phyloP scores from a whole-genome alignment of 2,329 filamentous ascomycete genomes.

The Colletotrichum horii region DNA sequence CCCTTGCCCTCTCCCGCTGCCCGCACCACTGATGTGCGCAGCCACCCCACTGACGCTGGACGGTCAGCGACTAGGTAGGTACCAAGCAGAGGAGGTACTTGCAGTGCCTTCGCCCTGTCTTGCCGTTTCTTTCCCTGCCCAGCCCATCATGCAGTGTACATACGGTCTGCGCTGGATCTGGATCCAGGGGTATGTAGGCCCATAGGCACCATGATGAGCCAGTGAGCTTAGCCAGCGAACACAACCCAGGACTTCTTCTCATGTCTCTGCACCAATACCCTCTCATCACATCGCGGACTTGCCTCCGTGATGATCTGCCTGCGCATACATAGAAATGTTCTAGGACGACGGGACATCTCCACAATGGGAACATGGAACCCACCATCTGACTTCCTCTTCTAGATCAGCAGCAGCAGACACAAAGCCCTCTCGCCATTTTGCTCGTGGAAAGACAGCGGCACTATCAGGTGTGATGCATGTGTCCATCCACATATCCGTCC shows the following conservation, averaged over 20 bases:
- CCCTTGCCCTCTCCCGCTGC: conserved; percentile 1
- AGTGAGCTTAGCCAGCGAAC: not conserved
- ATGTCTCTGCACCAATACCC: not conserved
- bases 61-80: not conserved
- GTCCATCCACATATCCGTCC: not conserved
- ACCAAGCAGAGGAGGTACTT: not conserved
- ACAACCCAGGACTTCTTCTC: not conserved
- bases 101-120: not conserved
- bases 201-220: not conserved
- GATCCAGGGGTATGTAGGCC: not conserved
- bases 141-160: not conserved
- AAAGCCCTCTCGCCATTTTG: not conserved
- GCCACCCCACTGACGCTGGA: conserved; percentile 7
- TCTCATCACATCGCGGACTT: not conserved
- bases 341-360: not conserved
- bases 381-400: not conserved
- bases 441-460: not conserved
- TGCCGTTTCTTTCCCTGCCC: not conserved
- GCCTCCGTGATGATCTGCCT: not conserved
- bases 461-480: not conserved
- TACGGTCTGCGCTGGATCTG: not conserved
- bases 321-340: not conserved
- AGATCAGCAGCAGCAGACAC: not conserved
- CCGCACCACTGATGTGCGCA: conserved; percentile 9
- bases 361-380: not conserved